phyloP scores from a whole-genome alignment of 306 rosid genomes.

The Benincasa hispida region DNA sequence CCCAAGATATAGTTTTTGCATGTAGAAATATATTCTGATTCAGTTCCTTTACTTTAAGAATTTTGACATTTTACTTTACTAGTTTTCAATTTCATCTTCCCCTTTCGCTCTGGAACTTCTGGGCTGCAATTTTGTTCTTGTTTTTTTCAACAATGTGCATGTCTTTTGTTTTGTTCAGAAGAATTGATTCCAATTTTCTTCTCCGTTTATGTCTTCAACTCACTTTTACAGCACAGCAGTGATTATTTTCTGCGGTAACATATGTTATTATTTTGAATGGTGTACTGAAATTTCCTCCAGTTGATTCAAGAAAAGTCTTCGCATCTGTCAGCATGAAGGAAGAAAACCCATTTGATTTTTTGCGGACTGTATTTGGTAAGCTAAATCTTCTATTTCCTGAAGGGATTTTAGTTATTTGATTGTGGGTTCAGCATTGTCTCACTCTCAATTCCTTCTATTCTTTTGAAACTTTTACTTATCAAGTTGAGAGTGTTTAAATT shows the following conservation, averaged over 20 bases:
- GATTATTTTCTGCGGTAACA: constrained; percentile 8
- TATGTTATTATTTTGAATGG: constrained; percentile 12
- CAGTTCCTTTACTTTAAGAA: not conserved
- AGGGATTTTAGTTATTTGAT: not conserved
- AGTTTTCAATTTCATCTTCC: not conserved
- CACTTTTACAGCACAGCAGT: not conserved
- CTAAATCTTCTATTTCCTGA: not conserved
- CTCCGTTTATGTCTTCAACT: not conserved
- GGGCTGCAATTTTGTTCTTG: not conserved
- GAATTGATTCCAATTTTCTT: not conserved
- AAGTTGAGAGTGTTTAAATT: not conserved
- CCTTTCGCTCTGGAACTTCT: not conserved
- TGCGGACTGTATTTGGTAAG: constrained; percentile 73
- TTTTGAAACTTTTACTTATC: not conserved
- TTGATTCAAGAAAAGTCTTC: constrained; percentile 39
- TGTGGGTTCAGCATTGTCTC: not conserved
- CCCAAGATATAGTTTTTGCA: not conserved
- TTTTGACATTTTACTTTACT: not conserved
- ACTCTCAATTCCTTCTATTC: not conserved
- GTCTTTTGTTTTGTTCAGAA: not conserved
- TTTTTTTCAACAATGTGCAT: not conserved
- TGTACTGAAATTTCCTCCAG: constrained; percentile 13
- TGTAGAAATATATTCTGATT: not conserved
- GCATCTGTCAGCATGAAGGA: constrained; percentile 60
- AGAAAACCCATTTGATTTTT: constrained; percentile 69